A percentile compares a stretch with the other conserved stretches of the same genome.
Evolutionary conservation across 2,329 filamentous ascomycete species (phyloP).

Genomic region (Aureobasidium sp.): DNA sequence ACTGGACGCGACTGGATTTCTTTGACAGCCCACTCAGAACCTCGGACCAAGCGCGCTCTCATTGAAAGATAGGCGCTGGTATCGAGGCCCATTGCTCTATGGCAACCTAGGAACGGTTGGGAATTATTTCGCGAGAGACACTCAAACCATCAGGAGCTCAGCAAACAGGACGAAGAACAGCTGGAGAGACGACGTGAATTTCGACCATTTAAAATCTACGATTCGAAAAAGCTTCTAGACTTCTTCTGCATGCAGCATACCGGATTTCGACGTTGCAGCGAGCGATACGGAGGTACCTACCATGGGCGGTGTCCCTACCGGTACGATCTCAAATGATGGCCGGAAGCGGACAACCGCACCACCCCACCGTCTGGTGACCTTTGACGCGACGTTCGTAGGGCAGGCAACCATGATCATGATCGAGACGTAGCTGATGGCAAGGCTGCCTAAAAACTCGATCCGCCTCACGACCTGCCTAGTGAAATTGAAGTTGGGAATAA

Average conservation of each 20-base stretch:
- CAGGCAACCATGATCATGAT: not conserved
- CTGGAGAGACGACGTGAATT: not conserved
- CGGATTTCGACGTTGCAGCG: not conserved
- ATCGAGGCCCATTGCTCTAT: not conserved
- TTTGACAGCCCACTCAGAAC: too few relatives aligned
- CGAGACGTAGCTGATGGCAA: not conserved
- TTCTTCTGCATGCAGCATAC: not conserved
- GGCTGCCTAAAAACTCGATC: constrained; percentile 6
- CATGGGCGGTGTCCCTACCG: not conserved
- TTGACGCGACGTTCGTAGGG: not conserved
- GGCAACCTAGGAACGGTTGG: not conserved
- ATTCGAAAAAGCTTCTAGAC: not conserved
- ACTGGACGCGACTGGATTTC: too few relatives aligned
- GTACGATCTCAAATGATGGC: not conserved
- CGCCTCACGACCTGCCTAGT: not conserved
- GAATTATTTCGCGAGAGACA: not conserved
- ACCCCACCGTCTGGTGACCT: not conserved
- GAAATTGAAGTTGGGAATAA: not conserved
- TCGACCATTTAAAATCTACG: not conserved
- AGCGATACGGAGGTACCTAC: not conserved
- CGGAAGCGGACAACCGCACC: not conserved
- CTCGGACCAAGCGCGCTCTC: not conserved
- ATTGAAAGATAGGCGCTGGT: not conserved
- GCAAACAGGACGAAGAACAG: not conserved
- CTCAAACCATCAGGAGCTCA: not conserved